Base-by-base conservation (phyloP, 352 stramenopile species). In the Pythium scleroteichum region DNA sequence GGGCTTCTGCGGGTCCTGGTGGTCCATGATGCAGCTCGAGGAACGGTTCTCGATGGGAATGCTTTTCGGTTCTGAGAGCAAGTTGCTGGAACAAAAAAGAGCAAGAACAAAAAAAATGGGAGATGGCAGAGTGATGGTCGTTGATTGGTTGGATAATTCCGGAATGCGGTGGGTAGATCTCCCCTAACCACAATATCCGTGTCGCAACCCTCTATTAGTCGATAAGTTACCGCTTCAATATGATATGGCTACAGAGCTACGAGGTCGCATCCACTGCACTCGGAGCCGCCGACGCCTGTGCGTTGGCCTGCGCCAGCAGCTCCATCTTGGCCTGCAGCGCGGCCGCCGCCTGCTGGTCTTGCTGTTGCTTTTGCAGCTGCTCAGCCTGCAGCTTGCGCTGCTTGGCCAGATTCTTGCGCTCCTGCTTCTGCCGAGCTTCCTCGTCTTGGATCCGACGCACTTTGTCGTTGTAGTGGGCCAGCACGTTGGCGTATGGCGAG, bases 381-480 rank as follows among this genome's bases (percentile, higher is more conserved):
- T 59, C 41, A 70, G 54, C 44, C 26, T 58, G 35, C 4, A 61
- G 50, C 51, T 61, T 62, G 26, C 53, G 59, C 38, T 65, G 44
- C 58, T 87, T 79, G 16, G 68, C 51, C 13, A 66, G 46, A 20
- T 71, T 78, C 59, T 89, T 90, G 46, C 77, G 73, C 52, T 89
- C 80, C 27, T 80, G 63, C 65, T 90, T 90, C 50, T 78, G 82
- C 17, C 78, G 71, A 12, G 74, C 62, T 4, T 71, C 68, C 13
- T 80, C 72, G 53, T 92, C 84, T 62, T 91, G 82, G 44, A 83
- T 63, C 3, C 68, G 66, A 58, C 79, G 84, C 44, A 90, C 73
- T 45, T 93, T 92, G 17, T 78, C 73, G 52, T 95, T 89, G 65
- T 82, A 91, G 1, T 61, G 35, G 0, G 68, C 64, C 12, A 95